A percentile compares a stretch with the other conserved stretches of the same genome.
Evolutionary conservation across 139 green algal genomes (phyloP).

Genomic region (Asterochloris sp.): DNA sequence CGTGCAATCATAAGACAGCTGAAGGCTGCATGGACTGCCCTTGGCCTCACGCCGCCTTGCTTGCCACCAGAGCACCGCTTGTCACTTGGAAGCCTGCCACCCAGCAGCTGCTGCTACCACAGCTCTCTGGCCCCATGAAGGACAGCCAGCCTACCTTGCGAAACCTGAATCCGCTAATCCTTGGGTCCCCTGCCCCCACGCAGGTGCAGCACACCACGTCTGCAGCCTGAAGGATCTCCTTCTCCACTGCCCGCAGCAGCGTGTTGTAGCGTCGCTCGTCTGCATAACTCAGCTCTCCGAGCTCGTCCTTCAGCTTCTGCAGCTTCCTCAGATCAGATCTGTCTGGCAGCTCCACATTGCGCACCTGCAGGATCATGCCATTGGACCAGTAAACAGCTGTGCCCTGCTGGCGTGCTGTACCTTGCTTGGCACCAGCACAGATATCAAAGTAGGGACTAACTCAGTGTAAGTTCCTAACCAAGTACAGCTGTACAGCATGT

Average conservation of each 20-base stretch:
- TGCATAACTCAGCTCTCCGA: constrained; percentile 73
- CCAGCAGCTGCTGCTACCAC: not conserved
- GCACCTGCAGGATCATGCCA: constrained; percentile 1
- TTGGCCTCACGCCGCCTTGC: no score
- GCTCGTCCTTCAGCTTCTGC: constrained; percentile 78
- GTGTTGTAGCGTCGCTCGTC: constrained; percentile 90
- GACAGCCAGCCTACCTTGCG: constrained; percentile 51
- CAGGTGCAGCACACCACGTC: constrained; percentile 92
- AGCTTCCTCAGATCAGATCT: constrained; percentile 88
- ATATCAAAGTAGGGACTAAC: no score
- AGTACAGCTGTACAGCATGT: not conserved
- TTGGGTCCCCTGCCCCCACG: constrained; percentile 87
- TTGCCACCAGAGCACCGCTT: not conserved
- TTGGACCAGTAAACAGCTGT: no score
- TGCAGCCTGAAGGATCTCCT: constrained; percentile 77
- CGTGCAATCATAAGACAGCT: no score
- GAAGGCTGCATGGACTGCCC: no score
- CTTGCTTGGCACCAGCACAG: no score
- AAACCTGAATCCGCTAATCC: constrained; percentile 84
- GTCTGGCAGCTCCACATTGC: constrained; percentile 11
- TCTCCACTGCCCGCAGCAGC: constrained; percentile 63
- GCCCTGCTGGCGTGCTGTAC: no score
- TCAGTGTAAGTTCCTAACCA: no score
- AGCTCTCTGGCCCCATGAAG: not conserved
- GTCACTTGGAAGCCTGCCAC: not conserved